Evolutionary conservation across 2,329 filamentous ascomycete genomes (phyloP), one percentile per base, ranked within the genome.

Genomic region (Rhynchosporium secalis): DNA sequence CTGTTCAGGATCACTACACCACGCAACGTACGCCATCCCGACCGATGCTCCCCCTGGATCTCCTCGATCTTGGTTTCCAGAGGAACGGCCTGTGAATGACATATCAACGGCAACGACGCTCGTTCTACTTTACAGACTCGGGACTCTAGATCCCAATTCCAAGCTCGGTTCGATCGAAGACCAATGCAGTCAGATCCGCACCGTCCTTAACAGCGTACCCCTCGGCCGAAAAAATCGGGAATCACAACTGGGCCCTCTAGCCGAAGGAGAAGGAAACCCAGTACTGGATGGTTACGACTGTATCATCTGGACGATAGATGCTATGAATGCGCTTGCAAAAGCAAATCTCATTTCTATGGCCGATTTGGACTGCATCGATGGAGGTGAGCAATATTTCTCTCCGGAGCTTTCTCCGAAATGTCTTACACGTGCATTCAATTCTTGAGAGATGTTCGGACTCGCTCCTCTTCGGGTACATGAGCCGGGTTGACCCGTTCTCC

Each of bases 231-330:
- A 62, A n/a, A 63, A 61, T 2, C 57, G 69, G 4, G 62, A 66
- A 48, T 8, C 28, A 6, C 51, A 47, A 15, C 56, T 66, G 6
- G 66, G 65, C 1, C 48, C 59, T 26, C 54, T 64, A 10, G 55
- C 46, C 40, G 55, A 47, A 51, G 64, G 61, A 38, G 61, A 63
- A 29, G 69, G 69, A 9, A 71, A 71, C 28, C 57, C 59, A 1
- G 62, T 41, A 4, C 54, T 71, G 20, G 68, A 65, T 8, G 68
- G 66, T 13, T 71, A 71, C 36, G 67, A 70, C 41, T 71, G 69
- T 57, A 56, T 71, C 2, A 65, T 71, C 8, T 71, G 69, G 69
- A 68, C 65, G 0, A 57, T 58, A 3, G 69, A 71, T 55, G 68
- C 68, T 1, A 29, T 71, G 36, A 48, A 36, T 2, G 67, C 67